A percentile compares a stretch with the other conserved stretches of the same genome.
Evolutionary conservation across 139 green algal species (phyloP).

Genomic region (Chlorella sp.): DNA sequence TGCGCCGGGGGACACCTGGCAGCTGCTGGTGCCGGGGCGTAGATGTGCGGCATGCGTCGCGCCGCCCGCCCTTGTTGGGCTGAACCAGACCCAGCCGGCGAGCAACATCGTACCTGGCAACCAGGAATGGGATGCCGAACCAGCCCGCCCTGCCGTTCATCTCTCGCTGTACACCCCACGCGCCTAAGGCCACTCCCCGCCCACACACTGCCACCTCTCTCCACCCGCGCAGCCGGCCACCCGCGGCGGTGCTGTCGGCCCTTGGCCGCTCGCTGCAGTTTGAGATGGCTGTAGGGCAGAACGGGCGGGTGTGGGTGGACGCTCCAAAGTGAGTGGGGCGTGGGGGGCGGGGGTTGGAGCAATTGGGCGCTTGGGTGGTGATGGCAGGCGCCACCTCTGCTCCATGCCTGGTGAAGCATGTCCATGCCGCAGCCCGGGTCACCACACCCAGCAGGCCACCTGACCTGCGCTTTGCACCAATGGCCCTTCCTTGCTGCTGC

Average conservation of each 20-base stretch:
- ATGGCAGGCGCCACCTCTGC: too few species aligned
- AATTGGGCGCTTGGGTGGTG: too few species aligned
- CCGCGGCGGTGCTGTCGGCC: constrained; percentile 56
- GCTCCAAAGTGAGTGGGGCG: constrained; percentile 18
- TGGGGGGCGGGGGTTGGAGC: background rate
- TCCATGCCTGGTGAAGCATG: too few species aligned
- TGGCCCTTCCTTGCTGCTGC: background rate
- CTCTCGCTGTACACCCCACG: too few species aligned
- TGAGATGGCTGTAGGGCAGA: constrained; percentile 82
- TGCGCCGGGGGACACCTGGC: background rate
- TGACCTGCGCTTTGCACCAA: too few species aligned
- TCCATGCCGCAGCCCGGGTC: too few species aligned
- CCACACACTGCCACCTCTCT: background rate
- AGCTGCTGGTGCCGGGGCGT: background rate
- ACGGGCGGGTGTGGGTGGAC: constrained; percentile 71
- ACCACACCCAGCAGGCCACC: background rate
- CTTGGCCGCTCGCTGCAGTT: constrained; percentile 68
- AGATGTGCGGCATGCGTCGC: too few species aligned
- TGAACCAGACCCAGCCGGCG: too few species aligned
- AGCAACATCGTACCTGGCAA: too few species aligned
- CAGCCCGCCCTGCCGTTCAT: background rate
- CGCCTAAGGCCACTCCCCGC: background rate
- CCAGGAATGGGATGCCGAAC: too few species aligned
- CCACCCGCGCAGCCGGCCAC: constrained; percentile 19
- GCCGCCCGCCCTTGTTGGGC: too few species aligned